Conservation (phyloP, 1,139 yeast genomes). For the Blastobotrys proliferans region DNA sequence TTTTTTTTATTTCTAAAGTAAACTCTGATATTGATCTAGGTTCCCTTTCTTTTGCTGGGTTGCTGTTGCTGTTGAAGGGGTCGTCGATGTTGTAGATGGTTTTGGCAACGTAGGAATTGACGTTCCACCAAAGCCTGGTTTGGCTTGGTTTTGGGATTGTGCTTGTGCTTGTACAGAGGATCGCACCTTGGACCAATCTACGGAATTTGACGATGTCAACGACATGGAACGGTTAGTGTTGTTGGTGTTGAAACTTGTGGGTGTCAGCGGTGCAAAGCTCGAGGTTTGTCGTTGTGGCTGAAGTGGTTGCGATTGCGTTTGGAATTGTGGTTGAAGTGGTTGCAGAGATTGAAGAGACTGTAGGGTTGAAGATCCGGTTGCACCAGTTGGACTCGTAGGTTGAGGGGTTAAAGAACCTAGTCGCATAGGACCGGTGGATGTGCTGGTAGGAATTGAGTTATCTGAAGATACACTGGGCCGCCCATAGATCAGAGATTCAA, state of each 20-base stretch:
- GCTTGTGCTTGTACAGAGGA: too few relatives aligned
- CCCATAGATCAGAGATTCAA: conserved; percentile 13
- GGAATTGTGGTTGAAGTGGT: not conserved
- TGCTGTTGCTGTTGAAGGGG: not conserved
- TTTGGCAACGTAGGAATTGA: conserved; percentile 10
- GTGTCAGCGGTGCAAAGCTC: too few relatives aligned
- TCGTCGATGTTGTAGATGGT: conserved; percentile 2
- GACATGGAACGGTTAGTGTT: too few relatives aligned
- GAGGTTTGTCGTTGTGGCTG: not conserved
- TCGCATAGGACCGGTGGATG: not conserved
- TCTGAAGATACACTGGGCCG: not conserved
- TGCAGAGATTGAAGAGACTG: too few relatives aligned
- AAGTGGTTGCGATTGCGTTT: not conserved
- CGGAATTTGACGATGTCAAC: too few relatives aligned
- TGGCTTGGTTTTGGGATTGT: too few relatives aligned
- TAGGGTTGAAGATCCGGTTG: not conserved
- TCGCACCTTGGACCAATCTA: too few relatives aligned
- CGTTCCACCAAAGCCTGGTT: too few relatives aligned
- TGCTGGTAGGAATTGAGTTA: not conserved
- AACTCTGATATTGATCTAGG: conserved; percentile 25
- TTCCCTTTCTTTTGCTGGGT: conserved; percentile 14
- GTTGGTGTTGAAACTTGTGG: too few relatives aligned
- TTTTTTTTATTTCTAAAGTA: conserved; percentile 17
- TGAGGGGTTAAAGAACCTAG: not conserved
- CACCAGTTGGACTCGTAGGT: not conserved